Base-by-base conservation (phyloP, 163 green algal species). In the Trebouxiophyceae sp. region DNA sequence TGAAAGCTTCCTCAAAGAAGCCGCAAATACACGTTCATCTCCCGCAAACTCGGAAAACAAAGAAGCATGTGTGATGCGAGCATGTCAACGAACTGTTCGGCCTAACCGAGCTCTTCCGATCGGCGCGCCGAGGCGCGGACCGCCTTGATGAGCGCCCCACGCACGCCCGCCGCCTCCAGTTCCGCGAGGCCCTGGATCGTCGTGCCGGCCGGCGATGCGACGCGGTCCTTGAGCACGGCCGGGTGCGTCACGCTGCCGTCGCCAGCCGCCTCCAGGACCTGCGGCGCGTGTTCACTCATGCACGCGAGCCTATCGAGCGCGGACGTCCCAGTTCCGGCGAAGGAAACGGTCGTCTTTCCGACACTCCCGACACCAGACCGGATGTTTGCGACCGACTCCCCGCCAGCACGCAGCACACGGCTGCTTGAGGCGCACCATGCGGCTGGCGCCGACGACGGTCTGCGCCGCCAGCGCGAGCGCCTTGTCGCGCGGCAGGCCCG, bases 371-470 rank as follows among this genome's bases (percentile, higher is more conserved):
- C 8, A 7, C 39, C 12, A 47, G 8, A 47, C 7, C 12, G 12
- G 39, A 23, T 47, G 39, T 12, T 23, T 47, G 39, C 39, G 12
- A 47, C 12, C 39, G 39, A 7, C 7, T 47, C 45, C 22, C 20
- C 45, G 23, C 45, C 45, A 26, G 50, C 20, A 27, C 28, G 23
- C 50, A 26, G 50, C 50, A 1, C 23, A 31, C n/a, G n/a, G n/a
- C n/a, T n/a, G n/a, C n/a, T n/a, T n/a, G n/a, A n/a, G n/a, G 26
- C 55, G 45, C 45, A 93, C 82, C 85, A 95, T 91, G 61, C 84
- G 73, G 4, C 84, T 81, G 2, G 80, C 74, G 19, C 83, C 83
- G 31, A 70, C 63, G 45, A 89, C 67, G 1, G 87, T 91, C 70
- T 91, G 81, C 19, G 85, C 82, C 1, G 87, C 87, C 29, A 95